Evolutionary conservation across 768 basidiomycete species (phyloP).

Genomic region (Hirschioporus abietinus): DNA sequence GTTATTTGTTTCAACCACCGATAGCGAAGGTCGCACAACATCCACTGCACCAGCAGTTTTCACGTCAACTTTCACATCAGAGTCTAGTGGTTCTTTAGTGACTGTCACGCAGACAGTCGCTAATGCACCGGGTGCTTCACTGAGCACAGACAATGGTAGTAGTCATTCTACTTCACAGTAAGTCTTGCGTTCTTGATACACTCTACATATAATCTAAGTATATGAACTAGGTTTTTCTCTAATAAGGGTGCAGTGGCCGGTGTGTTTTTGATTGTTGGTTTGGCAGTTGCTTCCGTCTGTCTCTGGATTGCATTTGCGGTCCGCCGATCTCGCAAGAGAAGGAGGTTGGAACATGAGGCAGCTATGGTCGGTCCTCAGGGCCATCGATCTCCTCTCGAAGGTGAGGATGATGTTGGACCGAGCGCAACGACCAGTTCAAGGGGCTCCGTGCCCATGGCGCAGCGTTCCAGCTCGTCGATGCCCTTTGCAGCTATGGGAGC

Average conservation of each 20-base stretch:
- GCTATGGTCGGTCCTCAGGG: constrained; percentile 56
- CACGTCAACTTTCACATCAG: constrained; percentile 54
- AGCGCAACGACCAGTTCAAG: constrained; percentile 8
- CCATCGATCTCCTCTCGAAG: constrained; percentile 60
- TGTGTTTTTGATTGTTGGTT: constrained; percentile 85
- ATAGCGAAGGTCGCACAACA: constrained; percentile 42
- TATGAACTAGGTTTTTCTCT: constrained; percentile 62
- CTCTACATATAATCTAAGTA: constrained; percentile 4
- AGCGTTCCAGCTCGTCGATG: constrained; percentile 35
- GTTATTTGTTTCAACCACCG: constrained; percentile 56
- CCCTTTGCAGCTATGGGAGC: constrained; percentile 12
- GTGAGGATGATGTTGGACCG: constrained; percentile 47
- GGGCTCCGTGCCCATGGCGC: constrained; percentile 30
- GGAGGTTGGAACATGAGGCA: constrained; percentile 60
- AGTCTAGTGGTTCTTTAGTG: constrained; percentile 42
- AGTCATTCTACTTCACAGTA: constrained; percentile 42
- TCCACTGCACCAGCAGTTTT: constrained; percentile 51
- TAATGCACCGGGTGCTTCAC: constrained; percentile 52
- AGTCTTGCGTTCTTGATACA: constrained; percentile 21
- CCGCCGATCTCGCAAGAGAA: constrained; percentile 57
- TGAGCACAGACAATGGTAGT: constrained; percentile 43
- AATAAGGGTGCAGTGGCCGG: constrained; percentile 91
- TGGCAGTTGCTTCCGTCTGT: constrained; percentile 64
- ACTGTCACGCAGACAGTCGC: constrained; percentile 59
- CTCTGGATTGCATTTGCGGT: constrained; percentile 70